phyloP scores from a whole-genome alignment of 768 basidiomycete species.

The Auricularia sp. region DNA sequence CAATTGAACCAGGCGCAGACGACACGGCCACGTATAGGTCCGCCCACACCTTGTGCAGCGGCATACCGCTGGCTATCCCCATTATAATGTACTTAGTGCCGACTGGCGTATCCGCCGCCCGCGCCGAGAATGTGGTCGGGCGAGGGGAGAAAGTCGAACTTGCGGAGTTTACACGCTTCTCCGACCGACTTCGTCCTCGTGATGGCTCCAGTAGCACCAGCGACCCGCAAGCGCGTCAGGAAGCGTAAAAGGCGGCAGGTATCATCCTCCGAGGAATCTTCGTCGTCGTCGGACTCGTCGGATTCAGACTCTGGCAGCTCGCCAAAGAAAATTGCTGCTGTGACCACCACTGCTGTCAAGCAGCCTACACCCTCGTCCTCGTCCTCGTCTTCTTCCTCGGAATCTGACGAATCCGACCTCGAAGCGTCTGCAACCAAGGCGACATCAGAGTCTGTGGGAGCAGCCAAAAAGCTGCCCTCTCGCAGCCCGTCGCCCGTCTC shows the following conservation, averaged over 20 bases:
- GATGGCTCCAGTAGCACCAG: neutral
- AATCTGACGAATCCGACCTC: neutral
- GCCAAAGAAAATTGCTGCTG: neutral
- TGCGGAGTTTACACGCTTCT: too few relatives aligned
- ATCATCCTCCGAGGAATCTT: neutral
- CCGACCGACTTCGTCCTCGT: too few relatives aligned
- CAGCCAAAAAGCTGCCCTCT: conserved; percentile 7
- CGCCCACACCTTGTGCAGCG: conserved; percentile 12
- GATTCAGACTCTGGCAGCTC: neutral
- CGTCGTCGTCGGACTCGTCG: neutral
- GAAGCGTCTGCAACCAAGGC: neutral
- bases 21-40: neutral
- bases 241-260: neutral
- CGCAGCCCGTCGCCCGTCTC: conserved; percentile 25
- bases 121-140: conserved; percentile 22
- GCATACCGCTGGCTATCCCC: conserved; percentile 25
- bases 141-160: too few relatives aligned
- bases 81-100: conserved; percentile 37
- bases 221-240: neutral
- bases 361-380: neutral
- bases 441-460: neutral
- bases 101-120: conserved; percentile 22
- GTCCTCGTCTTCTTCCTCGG: neutral
- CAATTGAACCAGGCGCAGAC: neutral
- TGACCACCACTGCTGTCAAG: neutral